Evolutionary conservation across 2,329 filamentous ascomycete genomes (phyloP).

Genomic region (Raffaelea deltoideospora): DNA sequence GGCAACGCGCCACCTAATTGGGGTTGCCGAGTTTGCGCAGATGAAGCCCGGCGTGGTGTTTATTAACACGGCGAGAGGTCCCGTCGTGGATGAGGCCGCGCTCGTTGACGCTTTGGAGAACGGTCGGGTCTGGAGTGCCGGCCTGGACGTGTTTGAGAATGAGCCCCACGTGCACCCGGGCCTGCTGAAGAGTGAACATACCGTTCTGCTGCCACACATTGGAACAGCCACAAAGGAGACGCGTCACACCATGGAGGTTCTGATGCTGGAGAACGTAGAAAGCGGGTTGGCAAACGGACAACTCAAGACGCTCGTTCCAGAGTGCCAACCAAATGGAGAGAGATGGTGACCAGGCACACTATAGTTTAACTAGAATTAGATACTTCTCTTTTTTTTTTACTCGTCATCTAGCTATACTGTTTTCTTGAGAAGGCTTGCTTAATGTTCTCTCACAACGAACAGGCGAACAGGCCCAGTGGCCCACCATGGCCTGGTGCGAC

Average conservation of each 20-base stretch:
- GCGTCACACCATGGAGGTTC: constrained; percentile 12
- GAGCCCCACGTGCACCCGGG: constrained; percentile 55
- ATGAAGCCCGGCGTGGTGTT: constrained; percentile 36
- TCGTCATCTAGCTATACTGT: too few species aligned
- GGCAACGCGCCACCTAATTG: constrained; percentile 26
- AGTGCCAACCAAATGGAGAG: too few species aligned
- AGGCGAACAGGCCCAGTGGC: too few species aligned
- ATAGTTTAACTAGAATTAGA: too few species aligned
- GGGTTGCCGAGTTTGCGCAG: constrained; percentile 20
- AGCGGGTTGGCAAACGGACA: too few species aligned
- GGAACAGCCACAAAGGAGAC: constrained; percentile 65
- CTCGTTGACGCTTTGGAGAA: constrained; percentile 29
- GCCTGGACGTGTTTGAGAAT: constrained; percentile 35
- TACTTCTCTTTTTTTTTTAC: too few species aligned
- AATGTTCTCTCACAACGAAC: too few species aligned
- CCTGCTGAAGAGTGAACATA: constrained; percentile 52
- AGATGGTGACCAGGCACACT: too few species aligned
- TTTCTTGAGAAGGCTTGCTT: too few species aligned
- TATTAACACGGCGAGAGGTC: constrained; percentile 40
- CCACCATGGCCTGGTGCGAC: background rate
- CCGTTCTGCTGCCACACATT: constrained; percentile 71
- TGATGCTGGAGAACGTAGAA: too few species aligned
- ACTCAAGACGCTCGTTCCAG: too few species aligned
- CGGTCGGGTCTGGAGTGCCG: constrained; percentile 27
- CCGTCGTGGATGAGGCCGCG: constrained; percentile 34